These are phyloP conservation scores for Alternaria sp. DNA, from an alignment of 2,329 filamentous ascomycete genomes.

Conservation along the genomic window DNA sequence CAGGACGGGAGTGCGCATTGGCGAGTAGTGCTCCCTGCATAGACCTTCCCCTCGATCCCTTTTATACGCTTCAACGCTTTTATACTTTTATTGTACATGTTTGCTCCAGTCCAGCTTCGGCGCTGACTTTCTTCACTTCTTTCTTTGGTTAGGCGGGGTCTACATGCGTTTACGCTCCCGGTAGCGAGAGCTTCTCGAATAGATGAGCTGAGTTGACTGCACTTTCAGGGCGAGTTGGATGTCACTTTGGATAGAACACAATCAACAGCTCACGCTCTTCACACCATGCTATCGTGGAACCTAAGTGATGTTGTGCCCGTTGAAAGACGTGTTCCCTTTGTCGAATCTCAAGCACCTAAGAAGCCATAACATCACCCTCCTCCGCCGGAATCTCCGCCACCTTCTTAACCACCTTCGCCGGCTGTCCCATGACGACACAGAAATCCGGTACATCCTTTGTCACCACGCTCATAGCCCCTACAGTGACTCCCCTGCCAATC, in stretches of 20 bases:
- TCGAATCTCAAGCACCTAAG: not conserved
- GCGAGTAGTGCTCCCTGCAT: slow-evolving; percentile 9
- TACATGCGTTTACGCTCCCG: not conserved
- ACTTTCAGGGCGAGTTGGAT: not conserved
- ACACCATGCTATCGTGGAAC: not conserved
- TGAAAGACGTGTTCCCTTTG: not conserved
- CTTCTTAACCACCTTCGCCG: slow-evolving; percentile 62
- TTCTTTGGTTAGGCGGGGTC: slow-evolving; percentile 3
- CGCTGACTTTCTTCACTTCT: slow-evolving; percentile 15
- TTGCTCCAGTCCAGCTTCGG: slow-evolving; percentile 13
- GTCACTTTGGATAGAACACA: not conserved
- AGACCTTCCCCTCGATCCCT: slow-evolving; percentile 14
- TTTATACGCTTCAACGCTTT: slow-evolving; percentile 8
- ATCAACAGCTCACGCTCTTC: slow-evolving; percentile 1
- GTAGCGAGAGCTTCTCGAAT: not conserved
- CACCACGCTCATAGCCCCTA: slow-evolving; percentile 84
- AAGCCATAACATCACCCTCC: slow-evolving; percentile 4
- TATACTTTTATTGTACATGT: slow-evolving; percentile 30
- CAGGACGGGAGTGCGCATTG: not conserved
- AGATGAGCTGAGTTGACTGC: not conserved
- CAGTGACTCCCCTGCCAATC: slow-evolving; percentile 73
- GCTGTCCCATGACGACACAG: slow-evolving; percentile 69
- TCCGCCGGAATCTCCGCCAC: slow-evolving; percentile 23
- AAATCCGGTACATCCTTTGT: slow-evolving; percentile 75
- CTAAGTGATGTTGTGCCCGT: not conserved